Base-by-base conservation (phyloP, 2,329 filamentous ascomycete species). In the Xylariaceae sp. region DNA sequence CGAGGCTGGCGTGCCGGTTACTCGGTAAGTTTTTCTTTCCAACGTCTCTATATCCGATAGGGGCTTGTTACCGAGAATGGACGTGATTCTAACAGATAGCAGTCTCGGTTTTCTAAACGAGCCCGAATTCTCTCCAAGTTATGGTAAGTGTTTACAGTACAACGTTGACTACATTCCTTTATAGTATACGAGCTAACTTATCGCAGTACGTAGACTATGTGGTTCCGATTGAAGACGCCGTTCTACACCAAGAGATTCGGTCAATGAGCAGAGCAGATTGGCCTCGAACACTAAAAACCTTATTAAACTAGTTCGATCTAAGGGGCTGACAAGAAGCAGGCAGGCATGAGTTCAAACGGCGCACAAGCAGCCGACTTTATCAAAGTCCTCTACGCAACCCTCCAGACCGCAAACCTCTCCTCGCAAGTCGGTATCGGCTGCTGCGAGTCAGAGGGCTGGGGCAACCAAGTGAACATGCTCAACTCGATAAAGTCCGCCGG, bases 381-480 rank as follows among this genome's bases (percentile, higher is more conserved):
- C 55, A 65, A 65, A 29, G 20, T 66, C 23, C 40, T 66, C 3
- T 36, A 65, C 59, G 54, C 62, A 9, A 35, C 64, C 16, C 55
- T 66, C 13, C 44, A 62, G 24, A 46, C 59, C 6, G 58, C 58
- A 4, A 66, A 66, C 59, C 55, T 66, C 10, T 63, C 55, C 11
- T 57, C 57, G 27, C 62, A 65, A 41, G 64, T 65, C 10, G 62
- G 64, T 21, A 66, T 65, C 56, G 60, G 57, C 1, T 66, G 64
- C 46, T 66, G 64, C 47, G 64, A 66, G 40, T 67, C 70, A 3
- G 70, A 71, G 50, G 72, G 73, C 53, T 76, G 73, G 73, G 65
- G 62, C 20, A 72, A 70, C 43, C 68, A 72, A 46, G 67, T 63
- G 35, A 66, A 62, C 47, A 72, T 73, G 70, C 60, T 66, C n/a